A percentile compares a stretch with the other conserved stretches of the same genome.
Conservation (phyloP, 2,329 filamentous ascomycete species). For the Graphilbum sp. region DNA sequence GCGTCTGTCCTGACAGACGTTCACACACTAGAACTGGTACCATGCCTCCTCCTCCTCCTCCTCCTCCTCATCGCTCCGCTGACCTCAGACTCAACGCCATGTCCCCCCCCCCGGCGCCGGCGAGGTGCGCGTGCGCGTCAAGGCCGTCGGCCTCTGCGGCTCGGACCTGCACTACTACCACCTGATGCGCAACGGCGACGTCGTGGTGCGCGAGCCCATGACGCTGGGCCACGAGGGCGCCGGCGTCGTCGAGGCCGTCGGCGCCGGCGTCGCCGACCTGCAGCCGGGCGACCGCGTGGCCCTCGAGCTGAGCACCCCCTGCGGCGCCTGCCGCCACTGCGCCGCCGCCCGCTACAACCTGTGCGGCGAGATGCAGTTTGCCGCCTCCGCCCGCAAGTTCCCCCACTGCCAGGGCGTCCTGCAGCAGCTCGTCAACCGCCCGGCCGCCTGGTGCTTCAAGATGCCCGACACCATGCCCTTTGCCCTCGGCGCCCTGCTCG, state of each 20-base stretch:
- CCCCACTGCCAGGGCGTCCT: slow-evolving; percentile 19
- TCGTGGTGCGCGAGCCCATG: slow-evolving; percentile 34
- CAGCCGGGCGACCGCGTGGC: slow-evolving; percentile 45
- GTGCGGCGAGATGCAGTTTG: slow-evolving; percentile 19
- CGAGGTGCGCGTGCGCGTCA: slow-evolving; percentile 42
- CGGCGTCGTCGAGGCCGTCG: slow-evolving; percentile 43
- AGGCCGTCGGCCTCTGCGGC: slow-evolving; percentile 47
- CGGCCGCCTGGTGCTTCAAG: slow-evolving; percentile 16
- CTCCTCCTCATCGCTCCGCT: neutral
- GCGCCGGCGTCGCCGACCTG: slow-evolving; percentile 36
- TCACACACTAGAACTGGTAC: slow-evolving; percentile 1
- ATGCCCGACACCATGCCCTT: slow-evolving; percentile 31
- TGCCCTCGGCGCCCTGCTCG: slow-evolving; percentile 38
- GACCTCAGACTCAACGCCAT: slow-evolving; percentile 2
- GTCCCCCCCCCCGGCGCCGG: slow-evolving; percentile 32
- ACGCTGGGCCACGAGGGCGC: slow-evolving; percentile 47
- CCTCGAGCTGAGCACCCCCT: slow-evolving; percentile 49
- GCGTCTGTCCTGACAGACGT: slow-evolving; percentile 3
- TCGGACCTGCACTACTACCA: slow-evolving; percentile 36
- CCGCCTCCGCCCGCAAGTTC: slow-evolving; percentile 12
- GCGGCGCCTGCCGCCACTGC: slow-evolving; percentile 24
- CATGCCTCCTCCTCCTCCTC: neutral
- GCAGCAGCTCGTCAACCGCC: slow-evolving; percentile 16
- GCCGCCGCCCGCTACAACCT: slow-evolving; percentile 16
- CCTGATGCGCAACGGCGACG: slow-evolving; percentile 33